A percentile compares a stretch with the other conserved stretches of the same genome.
Evolutionary conservation across 1,284 basidiomycete species (phyloP).

Genomic region (Irpex sp.): DNA sequence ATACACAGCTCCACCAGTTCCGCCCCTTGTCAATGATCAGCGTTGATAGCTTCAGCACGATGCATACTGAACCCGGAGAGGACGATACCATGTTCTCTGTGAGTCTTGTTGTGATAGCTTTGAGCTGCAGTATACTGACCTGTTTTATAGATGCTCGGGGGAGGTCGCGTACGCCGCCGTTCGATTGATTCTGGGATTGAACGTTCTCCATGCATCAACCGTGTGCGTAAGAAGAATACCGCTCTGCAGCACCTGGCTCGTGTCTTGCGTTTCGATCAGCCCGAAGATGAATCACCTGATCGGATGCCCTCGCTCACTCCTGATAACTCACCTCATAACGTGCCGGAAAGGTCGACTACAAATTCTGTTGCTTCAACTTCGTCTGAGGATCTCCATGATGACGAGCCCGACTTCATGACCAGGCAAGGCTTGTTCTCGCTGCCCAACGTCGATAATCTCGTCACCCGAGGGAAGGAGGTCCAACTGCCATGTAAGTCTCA

Average conservation of each 20-base stretch:
- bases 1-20: slow-evolving; percentile 36
- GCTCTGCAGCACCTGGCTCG: slow-evolving; percentile 22
- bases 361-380: slow-evolving; percentile 62
- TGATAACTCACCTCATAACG: slow-evolving; percentile 9
- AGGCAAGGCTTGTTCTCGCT: slow-evolving; percentile 57
- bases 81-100: slow-evolving; percentile 81
- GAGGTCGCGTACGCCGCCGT: slow-evolving; percentile 63
- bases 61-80: slow-evolving; percentile 52
- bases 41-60: slow-evolving; percentile 30
- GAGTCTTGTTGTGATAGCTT: slow-evolving; percentile 24
- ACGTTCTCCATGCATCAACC: slow-evolving; percentile 64
- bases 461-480: slow-evolving; percentile 62
- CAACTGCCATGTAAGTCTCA: slow-evolving; percentile 46
- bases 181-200: slow-evolving; percentile 66
- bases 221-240: slow-evolving; percentile 57
- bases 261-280: slow-evolving; percentile 27
- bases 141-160: slow-evolving; percentile 63
- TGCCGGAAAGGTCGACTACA: slow-evolving; percentile 38
- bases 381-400: slow-evolving; percentile 62
- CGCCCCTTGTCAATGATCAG: slow-evolving; percentile 65
- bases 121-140: not conserved
- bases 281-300: slow-evolving; percentile 32
- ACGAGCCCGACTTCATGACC: slow-evolving; percentile 55
- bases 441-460: slow-evolving; percentile 65
- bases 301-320: not conserved